Percentiles rank a stretch among this genome's conserved stretches.
Conservation (phyloP, 257 asterid species). For the Datura wrightii region DNA sequence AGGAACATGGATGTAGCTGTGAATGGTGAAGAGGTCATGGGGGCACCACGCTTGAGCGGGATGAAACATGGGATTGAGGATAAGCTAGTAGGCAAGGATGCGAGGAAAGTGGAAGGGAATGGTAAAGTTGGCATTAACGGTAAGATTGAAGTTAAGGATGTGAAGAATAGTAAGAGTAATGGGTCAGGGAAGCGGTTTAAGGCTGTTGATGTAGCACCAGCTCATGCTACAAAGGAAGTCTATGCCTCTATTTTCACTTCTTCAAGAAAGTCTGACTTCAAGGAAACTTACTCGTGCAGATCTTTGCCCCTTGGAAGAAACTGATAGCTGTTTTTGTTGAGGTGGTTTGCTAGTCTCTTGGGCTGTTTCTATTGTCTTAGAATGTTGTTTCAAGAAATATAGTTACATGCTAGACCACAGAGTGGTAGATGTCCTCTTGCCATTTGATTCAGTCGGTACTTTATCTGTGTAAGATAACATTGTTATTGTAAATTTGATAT, state of each 20-base stretch:
- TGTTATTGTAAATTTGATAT: slow-evolving; percentile 3
- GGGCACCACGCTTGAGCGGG: slow-evolving; percentile 56
- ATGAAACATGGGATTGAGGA: slow-evolving; percentile 64
- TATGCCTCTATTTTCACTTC: slow-evolving; percentile 91
- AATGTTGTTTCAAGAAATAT: neutral
- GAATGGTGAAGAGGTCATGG: slow-evolving; percentile 46
- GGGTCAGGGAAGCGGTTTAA: slow-evolving; percentile 63
- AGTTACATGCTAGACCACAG: neutral
- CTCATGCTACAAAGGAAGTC: slow-evolving; percentile 69
- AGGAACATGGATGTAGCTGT: slow-evolving; percentile 29
- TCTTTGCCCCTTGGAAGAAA: slow-evolving; percentile 95
- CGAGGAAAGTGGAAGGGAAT: slow-evolving; percentile 35
- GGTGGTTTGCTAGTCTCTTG: slow-evolving; percentile 41
- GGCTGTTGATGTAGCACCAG: slow-evolving; percentile 66
- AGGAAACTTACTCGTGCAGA: slow-evolving; percentile 85
- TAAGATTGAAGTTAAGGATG: slow-evolving; percentile 39
- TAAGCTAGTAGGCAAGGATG: slow-evolving; percentile 38
- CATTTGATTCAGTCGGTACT: slow-evolving; percentile 16
- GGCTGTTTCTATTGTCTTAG: slow-evolving; percentile 10
- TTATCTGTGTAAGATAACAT: neutral
- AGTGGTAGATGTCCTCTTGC: slow-evolving; percentile 2
- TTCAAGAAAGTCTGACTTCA: slow-evolving; percentile 73
- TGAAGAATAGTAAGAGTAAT: slow-evolving; percentile 36
- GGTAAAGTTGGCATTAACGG: slow-evolving; percentile 40
- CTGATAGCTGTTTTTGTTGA: slow-evolving; percentile 44